Evolutionary conservation across 345 rosid species (phyloP).

Genomic region (Salix udensis): DNA sequence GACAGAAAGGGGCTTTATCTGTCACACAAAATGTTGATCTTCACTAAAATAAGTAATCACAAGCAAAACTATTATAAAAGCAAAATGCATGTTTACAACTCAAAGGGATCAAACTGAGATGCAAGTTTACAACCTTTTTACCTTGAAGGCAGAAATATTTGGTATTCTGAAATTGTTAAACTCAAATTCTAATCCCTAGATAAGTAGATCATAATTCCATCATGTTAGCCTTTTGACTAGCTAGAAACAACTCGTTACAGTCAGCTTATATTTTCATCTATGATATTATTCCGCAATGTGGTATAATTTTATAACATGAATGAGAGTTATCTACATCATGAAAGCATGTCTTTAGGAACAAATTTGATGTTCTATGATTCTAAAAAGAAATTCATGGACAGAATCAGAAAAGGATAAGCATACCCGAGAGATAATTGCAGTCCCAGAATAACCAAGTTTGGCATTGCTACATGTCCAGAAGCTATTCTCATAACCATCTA

Average conservation of each 20-base stretch:
- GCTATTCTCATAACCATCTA: conserved; percentile 73
- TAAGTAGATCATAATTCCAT: not conserved
- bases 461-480: conserved; percentile 89
- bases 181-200: not conserved
- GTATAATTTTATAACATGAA: not conserved
- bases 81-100: not conserved
- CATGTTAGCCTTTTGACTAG: not conserved
- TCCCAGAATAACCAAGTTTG: conserved; percentile 95
- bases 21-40: conserved; percentile 22
- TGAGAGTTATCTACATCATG: not conserved
- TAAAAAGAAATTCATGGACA: not conserved
- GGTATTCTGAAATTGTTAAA: not conserved
- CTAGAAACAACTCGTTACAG: not conserved
- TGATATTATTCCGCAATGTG: not conserved
- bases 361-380: not conserved
- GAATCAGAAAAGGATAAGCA: conserved; percentile 6
- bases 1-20: conserved; percentile 88
- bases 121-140: too few relatives aligned
- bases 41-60: not conserved
- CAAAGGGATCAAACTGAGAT: not conserved
- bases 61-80: conserved; percentile 2
- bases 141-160: not conserved
- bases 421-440: conserved; percentile 94
- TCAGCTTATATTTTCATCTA: not conserved
- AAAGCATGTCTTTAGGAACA: not conserved